phyloP scores from a whole-genome alignment of 805 yeast species.

The Pichia californica region DNA sequence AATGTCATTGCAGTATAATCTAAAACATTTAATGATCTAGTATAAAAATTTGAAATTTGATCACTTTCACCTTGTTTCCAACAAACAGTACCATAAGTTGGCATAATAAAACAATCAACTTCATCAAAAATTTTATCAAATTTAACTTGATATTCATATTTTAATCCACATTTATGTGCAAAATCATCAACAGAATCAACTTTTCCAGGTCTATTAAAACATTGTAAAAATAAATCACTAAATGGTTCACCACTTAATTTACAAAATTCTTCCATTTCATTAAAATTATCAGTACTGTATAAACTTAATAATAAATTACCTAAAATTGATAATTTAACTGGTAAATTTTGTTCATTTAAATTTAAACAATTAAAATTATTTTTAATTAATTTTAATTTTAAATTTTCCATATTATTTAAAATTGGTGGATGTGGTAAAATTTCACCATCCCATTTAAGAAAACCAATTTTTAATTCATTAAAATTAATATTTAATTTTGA shows the following conservation, averaged over 20 bases:
- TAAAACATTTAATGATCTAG: conserved; percentile 46
- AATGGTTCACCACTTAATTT: conserved; percentile 28
- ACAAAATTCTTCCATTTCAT: conserved; percentile 22
- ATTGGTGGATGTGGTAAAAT: conserved; percentile 54
- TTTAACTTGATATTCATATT: conserved; percentile 30
- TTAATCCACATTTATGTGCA: conserved; percentile 35
- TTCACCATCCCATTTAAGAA: conserved; percentile 37
- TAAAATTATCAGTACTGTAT: conserved; percentile 22
- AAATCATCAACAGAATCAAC: conserved; percentile 24
- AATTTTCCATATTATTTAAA: conserved; percentile 34
- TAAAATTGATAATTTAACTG: conserved; percentile 25
- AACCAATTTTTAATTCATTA: conserved; percentile 38
- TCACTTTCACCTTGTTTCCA: conserved; percentile 36
- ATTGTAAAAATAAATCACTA: conserved; percentile 15
- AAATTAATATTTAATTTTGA: conserved; percentile 4
- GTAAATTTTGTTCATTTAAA: conserved; percentile 4
- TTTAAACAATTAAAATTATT: conserved; percentile 27
- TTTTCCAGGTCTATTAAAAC: conserved; percentile 16
- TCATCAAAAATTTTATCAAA: conserved; percentile 36
- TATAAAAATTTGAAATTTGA: conserved; percentile 42
- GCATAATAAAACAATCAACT: conserved; percentile 45
- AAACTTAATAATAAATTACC: conserved; percentile 20
- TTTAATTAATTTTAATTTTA: conserved; percentile 18
- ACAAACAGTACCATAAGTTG: conserved; percentile 38
- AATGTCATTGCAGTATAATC: conserved; percentile 43